Conservation (phyloP, 805 yeast species). For the Metschnikowia arizonensis region DNA sequence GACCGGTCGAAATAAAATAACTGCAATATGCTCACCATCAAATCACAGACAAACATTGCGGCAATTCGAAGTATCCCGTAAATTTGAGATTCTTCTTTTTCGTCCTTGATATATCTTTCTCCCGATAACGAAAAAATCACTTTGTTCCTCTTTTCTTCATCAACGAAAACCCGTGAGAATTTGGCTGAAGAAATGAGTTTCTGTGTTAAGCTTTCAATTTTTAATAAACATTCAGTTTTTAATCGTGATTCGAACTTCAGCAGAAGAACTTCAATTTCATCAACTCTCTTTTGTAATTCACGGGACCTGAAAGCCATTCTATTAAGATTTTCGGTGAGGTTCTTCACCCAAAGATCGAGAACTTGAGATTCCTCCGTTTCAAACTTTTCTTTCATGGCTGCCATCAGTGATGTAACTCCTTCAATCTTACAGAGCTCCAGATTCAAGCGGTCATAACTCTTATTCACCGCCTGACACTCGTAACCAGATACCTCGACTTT, state of each 20-base stretch:
- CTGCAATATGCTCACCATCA: constrained; percentile 29
- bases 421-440: constrained; percentile 29
- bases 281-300: constrained; percentile 37
- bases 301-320: constrained; percentile 38
- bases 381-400: constrained; percentile 21
- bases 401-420: constrained; percentile 26
- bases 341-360: constrained; percentile 27
- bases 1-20: constrained; percentile 37
- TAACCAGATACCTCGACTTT: not conserved
- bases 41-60: constrained; percentile 32
- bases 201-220: constrained; percentile 25
- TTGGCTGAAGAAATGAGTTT: constrained; percentile 27
- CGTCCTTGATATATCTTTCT: constrained; percentile 7
- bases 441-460: constrained; percentile 21
- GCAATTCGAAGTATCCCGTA: not conserved
- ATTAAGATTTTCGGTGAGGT: constrained; percentile 34
- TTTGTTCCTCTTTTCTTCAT: constrained; percentile 26
- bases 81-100: not conserved
- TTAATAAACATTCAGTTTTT: constrained; percentile 25
- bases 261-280: constrained; percentile 36
- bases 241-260: constrained; percentile 26
- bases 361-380: constrained; percentile 29
- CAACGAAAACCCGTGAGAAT: constrained; percentile 29
- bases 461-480: not conserved
- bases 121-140: constrained; percentile 30